Evolutionary conservation across 192 early-diverging fungal genomes (phyloP).

Genomic region (Endogone sp.): DNA sequence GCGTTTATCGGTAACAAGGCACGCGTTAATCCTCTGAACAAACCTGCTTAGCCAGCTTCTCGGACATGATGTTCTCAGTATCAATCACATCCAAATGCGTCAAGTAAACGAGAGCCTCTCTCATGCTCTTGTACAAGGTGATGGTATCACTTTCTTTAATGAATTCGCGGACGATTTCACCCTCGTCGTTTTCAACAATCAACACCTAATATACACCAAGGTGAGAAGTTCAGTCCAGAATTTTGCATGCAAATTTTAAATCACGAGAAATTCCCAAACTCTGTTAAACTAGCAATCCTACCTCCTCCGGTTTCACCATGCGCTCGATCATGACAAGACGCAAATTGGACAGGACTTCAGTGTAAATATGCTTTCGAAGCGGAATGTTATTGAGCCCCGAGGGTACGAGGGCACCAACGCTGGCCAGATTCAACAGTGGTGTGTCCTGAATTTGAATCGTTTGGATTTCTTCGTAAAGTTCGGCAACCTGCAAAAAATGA

Average conservation of each 20-base stretch:
- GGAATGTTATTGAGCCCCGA: conserved; percentile 30
- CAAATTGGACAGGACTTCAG: conserved; percentile 77
- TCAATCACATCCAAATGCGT: conserved; percentile 94
- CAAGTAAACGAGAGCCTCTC: conserved; percentile 94
- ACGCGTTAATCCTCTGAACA: too few species aligned
- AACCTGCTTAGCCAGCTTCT: conserved; percentile 88
- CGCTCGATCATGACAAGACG: conserved; percentile 97
- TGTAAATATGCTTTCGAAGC: conserved; percentile 79
- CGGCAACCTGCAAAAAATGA: conserved; percentile 20
- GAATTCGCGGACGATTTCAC: conserved; percentile 97
- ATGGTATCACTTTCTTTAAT: conserved; percentile 99
- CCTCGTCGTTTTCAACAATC: conserved; percentile 98
- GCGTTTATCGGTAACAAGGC: too few species aligned
- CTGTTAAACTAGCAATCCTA: conserved; percentile 25
- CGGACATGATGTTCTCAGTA: conserved; percentile 94
- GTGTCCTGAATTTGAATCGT: conserved; percentile 42
- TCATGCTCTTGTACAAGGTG: conserved; percentile 96
- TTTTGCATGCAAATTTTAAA: too few species aligned
- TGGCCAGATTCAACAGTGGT: conserved; percentile 59
- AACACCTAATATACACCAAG: conserved; percentile 56
- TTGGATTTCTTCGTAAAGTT: conserved; percentile 86
- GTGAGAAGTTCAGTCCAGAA: neutral
- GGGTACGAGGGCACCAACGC: too few species aligned
- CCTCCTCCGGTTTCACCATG: conserved; percentile 99
- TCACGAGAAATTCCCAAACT: too few species aligned